Evolutionary conservation across 2,329 filamentous ascomycete genomes (phyloP).

Genomic region (Talaromyces sp.): DNA sequence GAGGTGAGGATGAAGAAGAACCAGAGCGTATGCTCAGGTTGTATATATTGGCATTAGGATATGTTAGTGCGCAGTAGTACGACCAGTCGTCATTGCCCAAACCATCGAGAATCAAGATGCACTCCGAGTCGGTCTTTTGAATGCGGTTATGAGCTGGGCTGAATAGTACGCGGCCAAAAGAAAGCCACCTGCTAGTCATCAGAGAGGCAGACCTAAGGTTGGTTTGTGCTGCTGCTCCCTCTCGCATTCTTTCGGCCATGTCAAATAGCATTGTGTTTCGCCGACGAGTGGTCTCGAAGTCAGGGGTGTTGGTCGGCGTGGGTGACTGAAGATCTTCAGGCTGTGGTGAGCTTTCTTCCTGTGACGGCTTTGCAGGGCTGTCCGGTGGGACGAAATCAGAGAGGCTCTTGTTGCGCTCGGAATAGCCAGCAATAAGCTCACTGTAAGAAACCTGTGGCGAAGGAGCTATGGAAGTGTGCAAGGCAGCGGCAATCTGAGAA

Average conservation of each 20-base stretch:
- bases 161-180: slow-evolving; percentile 50
- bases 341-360: slow-evolving; percentile 23
- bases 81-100: slow-evolving; percentile 53
- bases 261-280: slow-evolving; percentile 36
- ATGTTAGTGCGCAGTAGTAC: slow-evolving; percentile 50
- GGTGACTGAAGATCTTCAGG: slow-evolving; percentile 28
- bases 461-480: slow-evolving; percentile 49
- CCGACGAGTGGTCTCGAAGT: slow-evolving; percentile 30
- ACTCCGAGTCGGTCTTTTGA: slow-evolving; percentile 37
- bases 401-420: slow-evolving; percentile 30
- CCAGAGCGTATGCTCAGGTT: slow-evolving; percentile 38
- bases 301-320: slow-evolving; percentile 23
- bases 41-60: slow-evolving; percentile 46
- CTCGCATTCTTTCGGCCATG: slow-evolving; percentile 42
- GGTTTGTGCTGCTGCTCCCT: slow-evolving; percentile 41
- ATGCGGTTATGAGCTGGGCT: slow-evolving; percentile 49
- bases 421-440: slow-evolving; percentile 53
- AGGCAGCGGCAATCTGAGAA: slow-evolving; percentile 50
- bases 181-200: slow-evolving; percentile 51
- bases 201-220: slow-evolving; percentile 50
- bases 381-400: slow-evolving; percentile 23
- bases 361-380: slow-evolving; percentile 22
- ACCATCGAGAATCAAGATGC: slow-evolving; percentile 49
- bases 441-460: slow-evolving; percentile 54
- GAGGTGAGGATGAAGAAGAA: slow-evolving; percentile 30